These are phyloP conservation scores for Protomyces inouyei DNA, from an alignment of 1,139 yeast species.

Conservation along the genomic window DNA sequence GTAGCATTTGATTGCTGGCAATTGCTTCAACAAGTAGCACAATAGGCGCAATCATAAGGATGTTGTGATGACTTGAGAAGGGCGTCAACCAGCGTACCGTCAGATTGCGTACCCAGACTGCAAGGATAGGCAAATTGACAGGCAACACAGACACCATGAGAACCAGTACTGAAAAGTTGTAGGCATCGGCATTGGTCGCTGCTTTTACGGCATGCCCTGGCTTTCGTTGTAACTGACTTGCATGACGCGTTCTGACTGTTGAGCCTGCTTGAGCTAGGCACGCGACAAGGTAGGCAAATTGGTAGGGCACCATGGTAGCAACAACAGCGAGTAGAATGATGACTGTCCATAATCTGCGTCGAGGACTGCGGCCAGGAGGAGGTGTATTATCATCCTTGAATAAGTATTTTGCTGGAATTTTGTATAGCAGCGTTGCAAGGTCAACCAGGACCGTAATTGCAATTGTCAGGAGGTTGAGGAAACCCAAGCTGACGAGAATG, in stretches of 20 bases:
- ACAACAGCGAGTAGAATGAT: conserved; percentile 46
- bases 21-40: conserved; percentile 37
- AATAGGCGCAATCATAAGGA: conserved; percentile 39
- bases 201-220: background rate
- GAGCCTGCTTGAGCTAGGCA: conserved; percentile 44
- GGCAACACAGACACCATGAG: conserved; percentile 40
- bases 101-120: conserved; percentile 41
- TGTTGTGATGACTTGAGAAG: conserved; percentile 37
- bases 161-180: conserved; percentile 36
- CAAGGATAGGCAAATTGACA: conserved; percentile 38
- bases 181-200: conserved; percentile 32
- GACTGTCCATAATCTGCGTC: conserved; percentile 34
- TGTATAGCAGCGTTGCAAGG: background rate
- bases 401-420: background rate
- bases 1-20: conserved; percentile 36
- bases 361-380: conserved; percentile 12
- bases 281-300: conserved; percentile 62
- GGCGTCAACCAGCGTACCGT: conserved; percentile 37
- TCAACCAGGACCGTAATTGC: background rate
- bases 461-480: conserved; percentile 38
- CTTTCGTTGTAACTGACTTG: background rate
- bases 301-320: conserved; percentile 67
- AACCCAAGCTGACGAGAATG: conserved; percentile 49
- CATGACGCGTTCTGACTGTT: conserved; percentile 28
- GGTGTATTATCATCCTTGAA: background rate